These are phyloP conservation scores for Fusarium oligoseptatum DNA, from an alignment of 2,329 filamentous ascomycete genomes.

Conservation along the genomic window DNA sequence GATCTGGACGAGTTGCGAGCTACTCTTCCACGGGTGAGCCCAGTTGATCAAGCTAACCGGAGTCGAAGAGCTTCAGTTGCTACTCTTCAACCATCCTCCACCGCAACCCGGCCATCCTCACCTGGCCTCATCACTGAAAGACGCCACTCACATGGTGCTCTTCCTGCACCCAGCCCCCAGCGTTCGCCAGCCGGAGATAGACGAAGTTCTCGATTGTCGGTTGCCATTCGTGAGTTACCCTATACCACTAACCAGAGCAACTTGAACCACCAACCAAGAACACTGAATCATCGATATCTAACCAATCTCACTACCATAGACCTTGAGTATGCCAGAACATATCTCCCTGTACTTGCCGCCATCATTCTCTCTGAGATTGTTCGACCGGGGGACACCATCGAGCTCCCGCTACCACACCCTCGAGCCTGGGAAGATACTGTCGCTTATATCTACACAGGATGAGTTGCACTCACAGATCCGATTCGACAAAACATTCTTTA, in stretches of 20 bases:
- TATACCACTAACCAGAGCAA: neutral
- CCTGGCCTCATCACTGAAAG: constrained; percentile 17
- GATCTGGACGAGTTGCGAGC: constrained; percentile 62
- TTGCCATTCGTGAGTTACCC: constrained; percentile 45
- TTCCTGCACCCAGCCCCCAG: neutral
- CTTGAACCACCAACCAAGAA: neutral
- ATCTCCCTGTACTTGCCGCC: constrained; percentile 66
- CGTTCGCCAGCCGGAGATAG: constrained; percentile 12
- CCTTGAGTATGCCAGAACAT: constrained; percentile 48
- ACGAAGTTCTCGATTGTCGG: constrained; percentile 23
- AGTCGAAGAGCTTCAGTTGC: constrained; percentile 33
- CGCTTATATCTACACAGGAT: constrained; percentile 67
- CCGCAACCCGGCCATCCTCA: constrained; percentile 16
- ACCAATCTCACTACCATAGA: constrained; percentile 40
- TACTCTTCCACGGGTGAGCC: constrained; percentile 57
- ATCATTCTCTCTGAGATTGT: constrained; percentile 68
- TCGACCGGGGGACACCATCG: constrained; percentile 65
- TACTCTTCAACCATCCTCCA: constrained; percentile 17
- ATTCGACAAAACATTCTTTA: constrained; percentile 67
- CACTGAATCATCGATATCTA: neutral
- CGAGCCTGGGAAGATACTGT: constrained; percentile 68
- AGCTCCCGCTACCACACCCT: constrained; percentile 70
- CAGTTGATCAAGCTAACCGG: constrained; percentile 16
- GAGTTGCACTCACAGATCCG: constrained; percentile 58
- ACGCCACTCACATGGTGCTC: constrained; percentile 30